Conservation (phyloP, 768 basidiomycete species). For the Leccinum aurantiacum region DNA sequence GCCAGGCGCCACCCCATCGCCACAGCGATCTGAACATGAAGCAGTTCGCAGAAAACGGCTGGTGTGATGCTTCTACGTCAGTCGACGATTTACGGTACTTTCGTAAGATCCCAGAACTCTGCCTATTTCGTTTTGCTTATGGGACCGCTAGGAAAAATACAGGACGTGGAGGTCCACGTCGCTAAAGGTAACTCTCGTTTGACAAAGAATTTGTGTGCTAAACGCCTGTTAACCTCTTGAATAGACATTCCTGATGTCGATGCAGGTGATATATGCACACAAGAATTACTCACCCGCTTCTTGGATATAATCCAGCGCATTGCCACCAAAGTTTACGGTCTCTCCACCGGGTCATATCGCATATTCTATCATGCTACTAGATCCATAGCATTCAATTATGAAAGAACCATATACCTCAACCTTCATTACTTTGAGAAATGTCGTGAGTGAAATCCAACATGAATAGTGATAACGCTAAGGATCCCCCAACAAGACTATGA, state of each 20-base stretch:
- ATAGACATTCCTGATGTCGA: constrained; percentile 54
- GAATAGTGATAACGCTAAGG: not conserved
- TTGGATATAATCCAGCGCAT: constrained; percentile 39
- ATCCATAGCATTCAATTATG: constrained; percentile 88
- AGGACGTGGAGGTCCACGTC: constrained; percentile 55
- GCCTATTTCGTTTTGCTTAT: not conserved
- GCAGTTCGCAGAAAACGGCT: too few species aligned
- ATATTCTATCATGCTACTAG: constrained; percentile 77
- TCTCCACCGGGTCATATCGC: constrained; percentile 68
- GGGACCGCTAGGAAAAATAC: constrained; percentile 47
- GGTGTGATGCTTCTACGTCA: too few species aligned
- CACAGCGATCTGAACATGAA: too few species aligned
- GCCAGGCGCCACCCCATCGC: constrained; percentile 11
- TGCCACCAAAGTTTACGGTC: constrained; percentile 59
- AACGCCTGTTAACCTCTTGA: too few species aligned
- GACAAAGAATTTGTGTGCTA: not conserved
- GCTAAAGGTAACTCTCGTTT: constrained; percentile 45
- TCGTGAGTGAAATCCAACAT: constrained; percentile 52
- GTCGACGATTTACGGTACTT: too few species aligned
- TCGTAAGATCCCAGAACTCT: not conserved
- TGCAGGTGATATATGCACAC: constrained; percentile 47
- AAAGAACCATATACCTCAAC: constrained; percentile 83
- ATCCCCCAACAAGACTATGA: constrained; percentile 1
- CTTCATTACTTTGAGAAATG: constrained; percentile 77
- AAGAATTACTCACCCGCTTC: constrained; percentile 60